These are phyloP conservation scores for Trichocladium uniseriatum DNA, from an alignment of 495 filamentous ascomycete genomes.

Conservation along the genomic window DNA sequence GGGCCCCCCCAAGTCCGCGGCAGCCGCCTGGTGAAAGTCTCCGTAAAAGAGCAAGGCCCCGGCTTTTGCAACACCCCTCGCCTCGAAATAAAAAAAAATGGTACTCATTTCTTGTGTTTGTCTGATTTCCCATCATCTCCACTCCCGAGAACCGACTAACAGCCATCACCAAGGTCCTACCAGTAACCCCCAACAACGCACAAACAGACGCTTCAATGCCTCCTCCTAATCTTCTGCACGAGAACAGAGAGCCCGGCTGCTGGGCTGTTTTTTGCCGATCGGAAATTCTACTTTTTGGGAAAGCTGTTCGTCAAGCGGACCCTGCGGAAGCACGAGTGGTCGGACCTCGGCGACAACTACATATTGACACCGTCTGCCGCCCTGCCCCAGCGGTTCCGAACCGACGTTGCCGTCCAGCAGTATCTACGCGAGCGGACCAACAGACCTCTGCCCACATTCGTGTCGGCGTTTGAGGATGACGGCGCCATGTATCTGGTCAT, in stretches of 20 bases:
- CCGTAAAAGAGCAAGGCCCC: too few species aligned
- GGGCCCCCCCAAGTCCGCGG: too few species aligned
- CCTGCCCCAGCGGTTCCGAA: not conserved
- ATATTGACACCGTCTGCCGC: not conserved
- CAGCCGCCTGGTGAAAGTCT: too few species aligned
- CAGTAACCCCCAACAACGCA: not conserved
- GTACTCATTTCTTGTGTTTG: too few species aligned
- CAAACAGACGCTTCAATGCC: not conserved
- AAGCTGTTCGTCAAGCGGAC: slow-evolving; percentile 2
- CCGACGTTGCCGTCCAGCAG: not conserved
- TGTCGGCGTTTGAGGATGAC: slow-evolving; percentile 7
- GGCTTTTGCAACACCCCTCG: too few species aligned
- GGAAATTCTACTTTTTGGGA: not conserved
- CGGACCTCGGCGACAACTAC: not conserved
- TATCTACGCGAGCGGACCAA: not conserved
- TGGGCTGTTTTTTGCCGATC: not conserved
- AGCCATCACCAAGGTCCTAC: not conserved
- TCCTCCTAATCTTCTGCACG: not conserved
- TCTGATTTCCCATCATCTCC: not conserved
- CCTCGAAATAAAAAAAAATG: too few species aligned
- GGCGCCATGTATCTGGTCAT: slow-evolving; percentile 1
- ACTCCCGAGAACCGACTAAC: not conserved
- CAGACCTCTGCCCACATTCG: slow-evolving; percentile 3
- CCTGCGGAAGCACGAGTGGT: not conserved
- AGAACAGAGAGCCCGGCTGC: not conserved